Evolutionary conservation across 2,329 filamentous ascomycete genomes (phyloP), one percentile per base, ranked within the genome.

Genomic region (Fusarium pilosicola): DNA sequence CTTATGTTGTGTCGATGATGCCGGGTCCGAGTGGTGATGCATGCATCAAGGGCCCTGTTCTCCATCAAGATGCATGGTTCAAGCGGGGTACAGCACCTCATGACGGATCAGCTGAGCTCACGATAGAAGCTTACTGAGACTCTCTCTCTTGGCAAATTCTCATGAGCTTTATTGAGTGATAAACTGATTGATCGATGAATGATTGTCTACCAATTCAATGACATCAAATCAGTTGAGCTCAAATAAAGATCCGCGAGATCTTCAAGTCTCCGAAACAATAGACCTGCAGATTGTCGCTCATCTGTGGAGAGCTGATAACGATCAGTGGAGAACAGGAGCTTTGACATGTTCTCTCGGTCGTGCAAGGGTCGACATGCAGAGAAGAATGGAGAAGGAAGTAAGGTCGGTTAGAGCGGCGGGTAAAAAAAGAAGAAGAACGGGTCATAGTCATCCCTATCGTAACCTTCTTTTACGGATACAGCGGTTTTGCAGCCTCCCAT

Each of bases 61-160:
- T 38, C 30, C 52, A 45, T 68, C 10, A 38, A 24, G 42, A 61
- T 61, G 66, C 67, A 57, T 51, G 28, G 26, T 18, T 62, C 41
- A 41, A 49, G 68, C 68, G 68, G 68, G 68, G 67, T 71, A 70
- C 34, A 58, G 24, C 57, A 67, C 64, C 63, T 68, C 56, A 55
- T 70, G 60, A 62, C 45, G 30, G 62, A 71, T 71, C 68, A 71
- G 67, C 68, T 71, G 68, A 71, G 56, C 45, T 13, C 36, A 24
- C 38, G 10, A 26, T 12, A 42, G 49, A 28, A 36, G 57, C 26
- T 52, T 52, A 52, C 39, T 46, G 26, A 28, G 44, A 36, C 24
- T 34, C 32, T 26, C 20, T 32, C 28, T 24, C 59, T 49, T 57
- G 59, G 59, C 24, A 12, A 5, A 22, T 39, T 22, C 38, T 22